Percentiles rank a stretch among this genome's conserved stretches.
Evolutionary conservation across 495 filamentous ascomycete genomes (phyloP).

Genomic region (Podospora fimiseda): DNA sequence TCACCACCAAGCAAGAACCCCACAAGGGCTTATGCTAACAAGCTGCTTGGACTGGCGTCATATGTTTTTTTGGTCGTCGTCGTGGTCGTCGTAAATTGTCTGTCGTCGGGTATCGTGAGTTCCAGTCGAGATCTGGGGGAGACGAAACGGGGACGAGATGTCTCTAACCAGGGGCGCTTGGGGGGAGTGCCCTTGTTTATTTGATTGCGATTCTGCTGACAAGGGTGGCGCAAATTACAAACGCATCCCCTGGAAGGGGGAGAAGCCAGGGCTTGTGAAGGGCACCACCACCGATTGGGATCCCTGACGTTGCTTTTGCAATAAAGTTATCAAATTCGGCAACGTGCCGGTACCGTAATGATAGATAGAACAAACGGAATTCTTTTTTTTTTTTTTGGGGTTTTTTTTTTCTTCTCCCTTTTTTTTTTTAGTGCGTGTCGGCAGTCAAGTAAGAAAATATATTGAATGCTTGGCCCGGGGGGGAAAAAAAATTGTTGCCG

Average conservation of each 20-base stretch:
- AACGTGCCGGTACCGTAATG: not conserved
- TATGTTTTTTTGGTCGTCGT: conserved; percentile 12
- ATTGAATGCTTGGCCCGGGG: too few relatives aligned
- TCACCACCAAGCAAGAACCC: conserved; percentile 15
- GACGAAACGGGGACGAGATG: conserved; percentile 13
- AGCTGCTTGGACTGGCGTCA: conserved; percentile 19
- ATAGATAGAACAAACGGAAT: not conserved
- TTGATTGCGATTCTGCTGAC: conserved; percentile 36
- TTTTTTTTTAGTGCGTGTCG: not conserved
- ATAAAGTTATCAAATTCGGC: conserved; percentile 9
- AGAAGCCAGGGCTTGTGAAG: not conserved
- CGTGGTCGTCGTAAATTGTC: conserved; percentile 16
- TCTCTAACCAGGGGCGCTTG: conserved; percentile 10
- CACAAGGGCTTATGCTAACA: conserved; percentile 25
- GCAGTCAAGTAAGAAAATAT: too few relatives aligned
- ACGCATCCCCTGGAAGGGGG: conserved; percentile 28
- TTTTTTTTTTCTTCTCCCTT: not conserved
- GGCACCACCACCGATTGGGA: conserved; percentile 6
- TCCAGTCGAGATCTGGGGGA: not conserved
- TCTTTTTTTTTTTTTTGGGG: not conserved
- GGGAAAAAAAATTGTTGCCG: not conserved
- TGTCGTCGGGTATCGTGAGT: conserved; percentile 19
- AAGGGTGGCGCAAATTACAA: conserved; percentile 32
- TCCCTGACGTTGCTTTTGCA: conserved; percentile 6
- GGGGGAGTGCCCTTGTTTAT: conserved; percentile 31